Base-by-base conservation (phyloP, 768 basidiomycete genomes). In the Mycena vulgaris region DNA sequence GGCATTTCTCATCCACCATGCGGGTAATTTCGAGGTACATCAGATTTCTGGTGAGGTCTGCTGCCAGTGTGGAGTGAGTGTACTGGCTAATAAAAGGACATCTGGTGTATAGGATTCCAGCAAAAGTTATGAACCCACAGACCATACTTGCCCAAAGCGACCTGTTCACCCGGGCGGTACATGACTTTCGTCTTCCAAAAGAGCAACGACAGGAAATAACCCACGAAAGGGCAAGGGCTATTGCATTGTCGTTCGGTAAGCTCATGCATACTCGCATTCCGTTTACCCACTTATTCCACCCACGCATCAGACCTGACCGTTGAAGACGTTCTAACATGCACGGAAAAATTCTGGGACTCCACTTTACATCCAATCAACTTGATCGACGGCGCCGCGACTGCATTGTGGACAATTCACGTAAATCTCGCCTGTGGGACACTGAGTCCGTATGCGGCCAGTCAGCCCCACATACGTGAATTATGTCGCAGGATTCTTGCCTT, bases 351-450 rank as follows among this genome's bases (percentile, higher is more conserved):
- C 57, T 83, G 82, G 82, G 69, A 78, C 27, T 47, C 82, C 23
- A 78, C 80, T 58, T 74, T 68, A 8, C 77, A 82, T 57, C 78
- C 78, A 7, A 79, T 82, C 16, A 60, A 63, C 14, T 23, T 56
- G 5, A 30, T 79, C n/a, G 83, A 83, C 69, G 80, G 77, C 10
- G 81, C 76, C 1, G 76, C 79, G 1, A 70, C 68, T 3, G 79
- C 80, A 0, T 67, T 84, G 17, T 74, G 79, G 40, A 79, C 81
- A 2, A 78, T 83, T 13, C 83, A 84, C 45, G 76, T 79, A 56
- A 83, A 83, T 40, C 75, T 83, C 19, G 75, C 71, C 17, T 76
- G 74, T 21, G 83, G 83, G 8, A 83, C 83, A 0, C 57, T 84
- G 27, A 75, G 74, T 19, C 73, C 58, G 5, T 79, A 74, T 40